phyloP scores from a whole-genome alignment of 345 rosid genomes.

The Lumnitzera littorea region DNA sequence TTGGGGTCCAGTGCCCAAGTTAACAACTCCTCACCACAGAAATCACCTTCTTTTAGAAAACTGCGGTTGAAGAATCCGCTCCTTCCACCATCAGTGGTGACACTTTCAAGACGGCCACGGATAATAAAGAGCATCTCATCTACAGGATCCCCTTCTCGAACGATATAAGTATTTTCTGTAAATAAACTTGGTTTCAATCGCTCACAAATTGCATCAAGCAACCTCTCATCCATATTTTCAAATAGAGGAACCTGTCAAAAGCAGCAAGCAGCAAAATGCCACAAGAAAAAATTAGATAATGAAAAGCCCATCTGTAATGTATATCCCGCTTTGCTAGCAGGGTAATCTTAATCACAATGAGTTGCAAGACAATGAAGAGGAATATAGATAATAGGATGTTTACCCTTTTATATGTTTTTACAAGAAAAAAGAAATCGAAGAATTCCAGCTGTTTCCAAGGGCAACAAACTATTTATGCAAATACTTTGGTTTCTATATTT shows the following conservation, averaged over 20 bases:
- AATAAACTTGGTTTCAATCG: constrained; percentile 78
- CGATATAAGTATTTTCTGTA: constrained; percentile 71
- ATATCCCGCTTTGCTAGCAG: no score
- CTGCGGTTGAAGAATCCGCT: constrained; percentile 89
- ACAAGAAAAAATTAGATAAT: neutral
- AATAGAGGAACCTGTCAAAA: constrained; percentile 71
- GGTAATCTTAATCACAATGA: no score
- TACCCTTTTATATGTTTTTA: no score
- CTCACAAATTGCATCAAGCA: constrained; percentile 95
- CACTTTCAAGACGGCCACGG: constrained; percentile 93
- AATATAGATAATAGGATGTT: no score
- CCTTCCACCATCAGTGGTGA: constrained; percentile 93
- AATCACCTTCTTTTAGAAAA: constrained; percentile 81
- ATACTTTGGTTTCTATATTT: no score
- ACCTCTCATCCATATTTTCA: constrained; percentile 89
- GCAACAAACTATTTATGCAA: no score
- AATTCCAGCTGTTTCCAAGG: neutral
- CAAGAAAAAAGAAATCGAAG: neutral
- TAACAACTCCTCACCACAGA: constrained; percentile 92
- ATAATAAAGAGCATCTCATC: constrained; percentile 96
- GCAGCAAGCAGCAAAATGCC: neutral
- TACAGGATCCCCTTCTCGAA: constrained; percentile 94
- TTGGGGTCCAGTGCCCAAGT: constrained; percentile 99
- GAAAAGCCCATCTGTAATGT: no score
- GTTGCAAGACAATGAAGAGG: no score